phyloP scores from a whole-genome alignment of 2,329 filamentous ascomycete species.

The Fusarium staphyleae region DNA sequence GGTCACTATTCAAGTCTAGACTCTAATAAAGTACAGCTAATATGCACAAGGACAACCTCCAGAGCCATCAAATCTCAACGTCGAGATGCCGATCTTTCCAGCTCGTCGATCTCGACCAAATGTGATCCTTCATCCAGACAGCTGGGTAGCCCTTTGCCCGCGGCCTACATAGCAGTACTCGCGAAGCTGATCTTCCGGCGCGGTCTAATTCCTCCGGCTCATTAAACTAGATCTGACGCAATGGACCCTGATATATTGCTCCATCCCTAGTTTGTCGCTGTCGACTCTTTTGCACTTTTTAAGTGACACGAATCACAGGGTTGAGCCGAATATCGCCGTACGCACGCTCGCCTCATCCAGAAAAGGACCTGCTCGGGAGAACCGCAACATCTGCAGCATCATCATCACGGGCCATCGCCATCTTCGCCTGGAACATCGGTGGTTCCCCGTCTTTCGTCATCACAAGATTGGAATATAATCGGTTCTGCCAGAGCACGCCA shows the following conservation, averaged over 20 bases:
- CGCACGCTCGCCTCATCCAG: background rate
- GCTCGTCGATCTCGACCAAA: slow-evolving; percentile 3
- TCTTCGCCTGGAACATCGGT: slow-evolving; percentile 22
- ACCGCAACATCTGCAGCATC: slow-evolving; percentile 10
- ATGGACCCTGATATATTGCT: slow-evolving; percentile 36
- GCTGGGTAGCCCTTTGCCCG: slow-evolving; percentile 1
- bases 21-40: slow-evolving; percentile 11
- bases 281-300: slow-evolving; percentile 5
- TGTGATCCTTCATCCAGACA: background rate
- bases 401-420: slow-evolving; percentile 28
- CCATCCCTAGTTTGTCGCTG: slow-evolving; percentile 22
- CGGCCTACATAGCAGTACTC: slow-evolving; percentile 9
- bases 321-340: slow-evolving; percentile 2
- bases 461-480: slow-evolving; percentile 35
- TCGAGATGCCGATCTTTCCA: slow-evolving; percentile 30
- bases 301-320: slow-evolving; percentile 13
- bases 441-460: slow-evolving; percentile 19
- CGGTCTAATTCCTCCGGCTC: slow-evolving; percentile 21
- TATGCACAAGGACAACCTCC: background rate
- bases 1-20: slow-evolving; percentile 23
- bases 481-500: slow-evolving; percentile 13
- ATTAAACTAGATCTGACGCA: slow-evolving; percentile 29
- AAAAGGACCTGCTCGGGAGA: slow-evolving; percentile 1
- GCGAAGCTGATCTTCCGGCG: background rate
- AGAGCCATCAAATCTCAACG: background rate